Evolutionary conservation across 306 rosid genomes (phyloP), one percentile per base, ranked within the genome.

Genomic region (Ormosia emarginata): DNA sequence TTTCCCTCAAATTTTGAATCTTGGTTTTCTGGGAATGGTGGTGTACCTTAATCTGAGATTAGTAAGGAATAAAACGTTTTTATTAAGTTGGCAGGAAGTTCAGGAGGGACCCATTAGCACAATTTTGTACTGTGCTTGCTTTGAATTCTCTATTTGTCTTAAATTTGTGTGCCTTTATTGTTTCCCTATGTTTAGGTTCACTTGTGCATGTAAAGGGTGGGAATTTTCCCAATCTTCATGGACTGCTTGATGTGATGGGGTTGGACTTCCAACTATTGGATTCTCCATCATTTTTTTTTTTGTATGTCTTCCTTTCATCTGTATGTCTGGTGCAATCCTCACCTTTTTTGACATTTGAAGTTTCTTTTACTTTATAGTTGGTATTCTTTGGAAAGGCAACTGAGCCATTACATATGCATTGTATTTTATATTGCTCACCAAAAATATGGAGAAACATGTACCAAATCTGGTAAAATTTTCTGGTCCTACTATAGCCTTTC

Each of bases 171-270:
- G 24, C 24, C 24, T 24, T 24, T 55, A 53, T 64, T 76, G 59
- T 76, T 75, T 71, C 34, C 69, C 40, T 78, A 69, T 79, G 80
- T 76, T 59, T 88, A 95, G 99, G 94, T 95, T 88, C 98, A 93
- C 83, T 58, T 95, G 83, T 92, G 97, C 90, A 79, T 95, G 99
- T 92, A 68, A 87, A 82, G 57, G 97, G 92, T 85, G 99, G 92
- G 85, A 84, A 87, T 56, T 95, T 95, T 86, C 97, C 97, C 36
- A 93, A 93, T 84, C 87, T 92, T 82, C 90, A 95, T 44, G 99
- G 99, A 82, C 99, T 88, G 82, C 94, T 93, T 87, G 93, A 95
- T 17, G 90, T 92, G 83, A 90, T 80, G 0, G 98, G 96, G 70
- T 79, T 92, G 93, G 90, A 89, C 81, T 95, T 95, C 88, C 94